phyloP scores from a whole-genome alignment of 2,329 filamentous ascomycete genomes.

The Apiospora kogelbergensis region DNA sequence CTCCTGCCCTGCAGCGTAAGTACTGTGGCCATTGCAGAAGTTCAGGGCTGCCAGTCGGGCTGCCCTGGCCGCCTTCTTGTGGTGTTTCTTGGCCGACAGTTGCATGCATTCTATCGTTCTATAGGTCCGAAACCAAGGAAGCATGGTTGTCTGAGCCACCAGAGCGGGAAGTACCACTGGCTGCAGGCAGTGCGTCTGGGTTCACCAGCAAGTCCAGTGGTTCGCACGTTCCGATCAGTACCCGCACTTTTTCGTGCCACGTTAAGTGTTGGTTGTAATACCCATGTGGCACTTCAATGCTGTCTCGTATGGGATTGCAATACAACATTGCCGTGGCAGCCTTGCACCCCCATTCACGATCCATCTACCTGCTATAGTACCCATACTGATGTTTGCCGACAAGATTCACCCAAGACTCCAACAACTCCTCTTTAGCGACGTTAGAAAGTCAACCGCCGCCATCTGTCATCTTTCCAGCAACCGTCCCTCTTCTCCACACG shows the following conservation, averaged over 20 bases:
- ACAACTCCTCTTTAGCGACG: slow-evolving; percentile 47
- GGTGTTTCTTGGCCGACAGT: neutral
- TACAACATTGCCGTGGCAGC: slow-evolving; percentile 36
- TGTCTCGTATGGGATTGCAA: slow-evolving; percentile 35
- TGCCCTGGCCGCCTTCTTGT: neutral
- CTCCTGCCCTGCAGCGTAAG: neutral
- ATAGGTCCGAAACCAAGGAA: slow-evolving; percentile 26
- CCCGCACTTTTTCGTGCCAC: slow-evolving; percentile 43
- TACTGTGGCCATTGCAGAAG: neutral
- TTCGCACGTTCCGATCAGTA: slow-evolving; percentile 39
- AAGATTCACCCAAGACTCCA: slow-evolving; percentile 57
- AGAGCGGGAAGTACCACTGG: slow-evolving; percentile 34
- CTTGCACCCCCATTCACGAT: slow-evolving; percentile 27
- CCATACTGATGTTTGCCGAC: slow-evolving; percentile 35
- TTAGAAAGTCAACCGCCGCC: slow-evolving; percentile 53
- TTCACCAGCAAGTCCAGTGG: slow-evolving; percentile 33
- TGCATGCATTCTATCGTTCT: slow-evolving; percentile 9
- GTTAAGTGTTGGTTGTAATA: slow-evolving; percentile 45
- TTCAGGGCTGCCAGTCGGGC: neutral
- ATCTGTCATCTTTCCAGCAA: slow-evolving; percentile 51
- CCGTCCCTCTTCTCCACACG: slow-evolving; percentile 41
- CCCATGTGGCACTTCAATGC: slow-evolving; percentile 32
- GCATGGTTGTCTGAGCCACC: slow-evolving; percentile 38
- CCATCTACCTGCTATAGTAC: slow-evolving; percentile 26
- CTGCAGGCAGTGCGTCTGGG: slow-evolving; percentile 29